These are phyloP conservation scores for Sutorius eximius DNA, from an alignment of 1,284 basidiomycete species.

Conservation along the genomic window DNA sequence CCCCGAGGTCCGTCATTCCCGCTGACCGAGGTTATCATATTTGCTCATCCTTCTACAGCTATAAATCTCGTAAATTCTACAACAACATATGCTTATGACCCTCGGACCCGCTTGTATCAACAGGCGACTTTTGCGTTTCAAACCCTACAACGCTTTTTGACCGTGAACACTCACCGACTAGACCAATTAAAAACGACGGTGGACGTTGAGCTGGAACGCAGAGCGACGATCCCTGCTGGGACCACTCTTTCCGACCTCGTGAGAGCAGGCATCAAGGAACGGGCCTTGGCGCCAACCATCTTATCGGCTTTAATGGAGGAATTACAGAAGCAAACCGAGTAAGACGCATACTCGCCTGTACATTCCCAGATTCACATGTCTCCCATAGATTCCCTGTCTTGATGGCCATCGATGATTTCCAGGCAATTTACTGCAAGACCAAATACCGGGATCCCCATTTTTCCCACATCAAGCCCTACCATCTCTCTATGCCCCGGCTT, in stretches of 20 bases:
- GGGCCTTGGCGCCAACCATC: slow-evolving; percentile 58
- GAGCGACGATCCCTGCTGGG: slow-evolving; percentile 47
- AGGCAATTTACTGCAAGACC: slow-evolving; percentile 74
- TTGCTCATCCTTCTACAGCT: slow-evolving; percentile 38
- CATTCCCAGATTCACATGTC: not conserved
- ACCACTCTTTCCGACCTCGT: slow-evolving; percentile 60
- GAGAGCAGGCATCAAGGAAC: slow-evolving; percentile 56
- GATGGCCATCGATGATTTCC: slow-evolving; percentile 85
- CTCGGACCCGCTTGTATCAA: slow-evolving; percentile 74
- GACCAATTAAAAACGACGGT: slow-evolving; percentile 40
- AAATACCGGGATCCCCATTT: slow-evolving; percentile 82
- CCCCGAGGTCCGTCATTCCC: slow-evolving; percentile 61
- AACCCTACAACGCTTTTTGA: slow-evolving; percentile 57
- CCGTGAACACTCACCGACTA: slow-evolving; percentile 52
- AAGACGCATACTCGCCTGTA: slow-evolving; percentile 23
- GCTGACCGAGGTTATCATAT: not conserved
- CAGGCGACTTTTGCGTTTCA: slow-evolving; percentile 70
- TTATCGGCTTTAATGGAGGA: slow-evolving; percentile 66
- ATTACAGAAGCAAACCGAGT: slow-evolving; percentile 70
- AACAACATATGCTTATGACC: slow-evolving; percentile 73
- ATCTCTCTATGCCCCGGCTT: slow-evolving; percentile 79
- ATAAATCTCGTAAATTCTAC: slow-evolving; percentile 79
- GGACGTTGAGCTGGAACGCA: slow-evolving; percentile 48
- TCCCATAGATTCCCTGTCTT: slow-evolving; percentile 65
- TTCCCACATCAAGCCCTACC: slow-evolving; percentile 69